These are phyloP conservation scores for Alternaria ethzedia DNA, from an alignment of 2,329 filamentous ascomycete genomes.

Conservation along the genomic window DNA sequence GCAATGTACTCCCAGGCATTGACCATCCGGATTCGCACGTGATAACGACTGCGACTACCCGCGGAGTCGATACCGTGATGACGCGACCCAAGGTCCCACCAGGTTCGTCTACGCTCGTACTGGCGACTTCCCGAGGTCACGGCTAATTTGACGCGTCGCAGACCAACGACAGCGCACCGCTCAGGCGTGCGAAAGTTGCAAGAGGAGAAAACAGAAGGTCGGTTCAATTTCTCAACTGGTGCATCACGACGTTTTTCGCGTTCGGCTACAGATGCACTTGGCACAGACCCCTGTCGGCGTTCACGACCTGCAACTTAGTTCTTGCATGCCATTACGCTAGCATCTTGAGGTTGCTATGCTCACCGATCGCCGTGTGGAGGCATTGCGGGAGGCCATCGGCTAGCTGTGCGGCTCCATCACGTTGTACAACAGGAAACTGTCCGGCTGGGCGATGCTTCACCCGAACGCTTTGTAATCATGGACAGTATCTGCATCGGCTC, in stretches of 20 bases:
- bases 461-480: neutral
- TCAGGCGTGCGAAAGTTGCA: slow-evolving; percentile 70
- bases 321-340: neutral
- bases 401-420: neutral
- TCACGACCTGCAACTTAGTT: neutral
- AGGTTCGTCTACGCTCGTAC: slow-evolving; percentile 27
- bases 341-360: neutral
- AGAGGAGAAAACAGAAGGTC: slow-evolving; percentile 72
- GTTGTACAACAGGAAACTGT: neutral
- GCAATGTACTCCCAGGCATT: slow-evolving; percentile 22
- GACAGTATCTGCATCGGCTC: neutral
- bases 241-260: neutral
- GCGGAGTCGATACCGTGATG: slow-evolving; percentile 25
- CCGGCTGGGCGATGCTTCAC: neutral
- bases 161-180: slow-evolving; percentile 69
- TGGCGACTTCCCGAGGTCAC: neutral
- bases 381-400: neutral
- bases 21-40: slow-evolving; percentile 26
- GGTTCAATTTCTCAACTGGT: slow-evolving; percentile 32
- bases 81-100: slow-evolving; percentile 46
- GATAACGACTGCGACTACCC: slow-evolving; percentile 21
- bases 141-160: slow-evolving; percentile 59
- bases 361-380: neutral
- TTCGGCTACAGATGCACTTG: neutral
- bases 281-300: neutral